Base-by-base conservation (phyloP, 2,329 filamentous ascomycete species). In the Zymoseptoria crescenta region DNA sequence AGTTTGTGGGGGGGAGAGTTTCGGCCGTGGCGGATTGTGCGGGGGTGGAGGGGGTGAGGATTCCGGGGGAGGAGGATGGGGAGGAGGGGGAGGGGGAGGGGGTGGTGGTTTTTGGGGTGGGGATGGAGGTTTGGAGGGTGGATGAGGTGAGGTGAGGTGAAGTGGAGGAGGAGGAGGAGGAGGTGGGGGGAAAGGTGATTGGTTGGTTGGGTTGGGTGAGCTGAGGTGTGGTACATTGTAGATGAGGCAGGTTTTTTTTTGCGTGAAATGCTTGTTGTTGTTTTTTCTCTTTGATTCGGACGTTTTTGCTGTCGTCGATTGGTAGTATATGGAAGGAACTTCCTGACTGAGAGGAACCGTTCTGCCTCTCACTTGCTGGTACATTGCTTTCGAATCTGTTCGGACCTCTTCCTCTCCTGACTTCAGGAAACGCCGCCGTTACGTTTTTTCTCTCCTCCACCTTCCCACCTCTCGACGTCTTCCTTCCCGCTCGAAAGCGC, bases 11-110 rank as follows among this genome's bases (percentile, higher is more conserved):
- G 8, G 75, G 72, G 56, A 59, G 68, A 13, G 75, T 71, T 60
- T 82, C 79, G 20, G 72, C 76, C 27, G 80, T 85, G 3, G 82
- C 82, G 13, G 83, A 85, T 70, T 76, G 82, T 19, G 80, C 81
- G 2, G 75, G 76, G 28, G 70, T 84, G 68, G 76, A 75, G n/a
- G 62, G 77, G 2, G 66, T 77, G 41, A 41, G 13, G 16, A 16
- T 16, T 41, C n/a, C n/a, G n/a, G 24, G 24, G 24, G 24, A 3
- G 24, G 13, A 13, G 13, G n/a, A 13, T 6, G 49, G 7, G 20
- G 52, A 62, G 28, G 62, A 63, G 2, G 62, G 63, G n/a, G 61
- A 59, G 1, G 27, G 58, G 16, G 19, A 16, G 1, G 63, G 64
- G 16, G 57, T 80, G 54, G 55, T 81, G 50, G 65, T 81, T 1